phyloP scores from a whole-genome alignment of 257 asterid genomes.

The Pogostemon cablin region DNA sequence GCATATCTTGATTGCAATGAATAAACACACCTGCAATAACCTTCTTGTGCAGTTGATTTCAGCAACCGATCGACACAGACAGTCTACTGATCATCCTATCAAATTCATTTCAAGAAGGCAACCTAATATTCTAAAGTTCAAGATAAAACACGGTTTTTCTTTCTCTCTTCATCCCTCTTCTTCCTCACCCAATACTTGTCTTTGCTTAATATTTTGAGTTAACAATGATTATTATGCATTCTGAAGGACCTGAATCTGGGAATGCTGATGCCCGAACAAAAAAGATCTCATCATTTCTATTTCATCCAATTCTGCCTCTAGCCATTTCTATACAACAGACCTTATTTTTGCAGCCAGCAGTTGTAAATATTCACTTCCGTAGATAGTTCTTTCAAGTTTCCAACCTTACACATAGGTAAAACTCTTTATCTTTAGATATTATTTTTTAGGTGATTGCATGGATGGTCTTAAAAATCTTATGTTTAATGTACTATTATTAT shows the following conservation, averaged over 20 bases:
- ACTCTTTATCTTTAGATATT: too few relatives aligned
- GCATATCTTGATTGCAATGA: neutral
- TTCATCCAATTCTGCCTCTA: slow-evolving; percentile 89
- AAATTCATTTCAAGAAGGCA: slow-evolving; percentile 86
- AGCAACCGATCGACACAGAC: slow-evolving; percentile 90
- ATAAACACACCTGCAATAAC: neutral
- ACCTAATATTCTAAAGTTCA: slow-evolving; percentile 78
- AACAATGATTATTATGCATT: slow-evolving; percentile 22
- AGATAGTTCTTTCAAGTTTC: slow-evolving; percentile 34
- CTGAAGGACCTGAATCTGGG: slow-evolving; percentile 86
- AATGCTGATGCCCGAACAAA: slow-evolving; percentile 66
- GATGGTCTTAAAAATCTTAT: too few relatives aligned
- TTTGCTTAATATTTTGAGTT: neutral
- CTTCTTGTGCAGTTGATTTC: slow-evolving; percentile 77
- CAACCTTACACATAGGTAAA: neutral
- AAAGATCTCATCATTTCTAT: slow-evolving; percentile 83
- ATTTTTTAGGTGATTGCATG: too few relatives aligned
- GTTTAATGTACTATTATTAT: too few relatives aligned
- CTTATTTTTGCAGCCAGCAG: slow-evolving; percentile 79
- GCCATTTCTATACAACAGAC: slow-evolving; percentile 94
- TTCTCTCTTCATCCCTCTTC: neutral
- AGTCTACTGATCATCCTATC: slow-evolving; percentile 91
- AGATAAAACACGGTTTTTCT: slow-evolving; percentile 76
- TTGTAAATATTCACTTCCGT: slow-evolving; percentile 96
- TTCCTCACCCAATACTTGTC: neutral